Percentiles rank a stretch among this genome's conserved stretches.
Conservation (phyloP, 176 grass and related monocot species). For the Juncus inflexus region DNA sequence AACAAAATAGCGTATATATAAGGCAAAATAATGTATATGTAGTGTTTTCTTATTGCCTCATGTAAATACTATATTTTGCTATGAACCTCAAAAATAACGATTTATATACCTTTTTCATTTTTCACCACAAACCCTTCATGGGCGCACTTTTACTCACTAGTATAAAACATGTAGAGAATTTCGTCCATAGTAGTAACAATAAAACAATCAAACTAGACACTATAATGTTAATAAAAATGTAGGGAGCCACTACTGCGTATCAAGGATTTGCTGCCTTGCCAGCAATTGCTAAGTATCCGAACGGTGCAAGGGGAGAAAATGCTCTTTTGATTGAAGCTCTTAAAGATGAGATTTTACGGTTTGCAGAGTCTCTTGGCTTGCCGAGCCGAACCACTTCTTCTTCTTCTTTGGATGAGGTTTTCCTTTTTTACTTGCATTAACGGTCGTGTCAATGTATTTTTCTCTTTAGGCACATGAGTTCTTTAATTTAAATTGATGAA, state of each 20-base stretch:
- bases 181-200: too few species aligned
- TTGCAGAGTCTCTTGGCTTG: background rate
- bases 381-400: background rate
- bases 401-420: conserved; percentile 20
- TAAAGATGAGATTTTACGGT: conserved; percentile 16
- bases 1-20: too few species aligned
- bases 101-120: too few species aligned
- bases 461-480: background rate
- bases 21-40: too few species aligned
- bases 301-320: background rate
- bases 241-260: conserved; percentile 14
- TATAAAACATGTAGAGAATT: too few species aligned
- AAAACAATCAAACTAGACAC: too few species aligned
- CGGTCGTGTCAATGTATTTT: background rate
- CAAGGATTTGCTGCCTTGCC: conserved; percentile 15
- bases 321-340: conserved; percentile 14
- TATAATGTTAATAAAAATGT: background rate
- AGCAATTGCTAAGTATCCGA: background rate
- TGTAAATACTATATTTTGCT: too few species aligned
- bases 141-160: too few species aligned
- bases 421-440: background rate
- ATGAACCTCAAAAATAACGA: too few species aligned
- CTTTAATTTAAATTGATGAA: too few species aligned
- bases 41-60: too few species aligned
- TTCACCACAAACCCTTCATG: too few species aligned